Percentiles rank a stretch among this genome's conserved stretches.
Conservation (phyloP, 768 basidiomycete genomes). For the Tephrocybe sp. region DNA sequence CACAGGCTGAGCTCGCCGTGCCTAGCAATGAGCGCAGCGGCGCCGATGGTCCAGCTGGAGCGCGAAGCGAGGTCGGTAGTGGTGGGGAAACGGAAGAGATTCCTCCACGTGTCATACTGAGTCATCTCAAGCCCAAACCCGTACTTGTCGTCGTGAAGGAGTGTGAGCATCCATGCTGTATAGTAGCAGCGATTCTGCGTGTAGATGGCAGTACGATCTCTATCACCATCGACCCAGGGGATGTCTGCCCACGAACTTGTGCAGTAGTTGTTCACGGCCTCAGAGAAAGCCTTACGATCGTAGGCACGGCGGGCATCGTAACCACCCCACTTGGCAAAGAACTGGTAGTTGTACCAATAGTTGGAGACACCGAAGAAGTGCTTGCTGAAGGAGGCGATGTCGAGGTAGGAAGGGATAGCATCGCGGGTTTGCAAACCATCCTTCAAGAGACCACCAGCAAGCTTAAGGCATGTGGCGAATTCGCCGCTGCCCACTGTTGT, state of each 20-base stretch:
- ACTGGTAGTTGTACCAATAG: constrained; percentile 15
- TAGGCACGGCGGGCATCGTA: constrained; percentile 8
- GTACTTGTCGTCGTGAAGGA: constrained; percentile 17
- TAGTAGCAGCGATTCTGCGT: constrained; percentile 2
- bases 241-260: constrained; percentile 2
- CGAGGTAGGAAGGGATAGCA: constrained; percentile 14
- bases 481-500: constrained; percentile 12
- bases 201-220: not conserved
- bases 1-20: constrained; percentile 11
- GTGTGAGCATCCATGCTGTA: constrained; percentile 11
- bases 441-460: constrained; percentile 1
- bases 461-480: constrained; percentile 9
- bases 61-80: constrained; percentile 11
- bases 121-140: constrained; percentile 17
- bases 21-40: constrained; percentile 11
- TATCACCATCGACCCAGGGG: constrained; percentile 2
- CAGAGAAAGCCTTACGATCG: constrained; percentile 5
- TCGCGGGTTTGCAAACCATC: constrained; percentile 7
- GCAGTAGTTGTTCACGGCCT: constrained; percentile 9
- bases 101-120: constrained; percentile 15
- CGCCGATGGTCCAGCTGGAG: constrained; percentile 15
- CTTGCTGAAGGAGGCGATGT: constrained; percentile 12
- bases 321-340: constrained; percentile 15
- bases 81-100: constrained; percentile 12
- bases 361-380: constrained; percentile 12